Evolutionary conservation across 176 grass and related monocot genomes (phyloP).

Genomic region (Avena sativa): DNA sequence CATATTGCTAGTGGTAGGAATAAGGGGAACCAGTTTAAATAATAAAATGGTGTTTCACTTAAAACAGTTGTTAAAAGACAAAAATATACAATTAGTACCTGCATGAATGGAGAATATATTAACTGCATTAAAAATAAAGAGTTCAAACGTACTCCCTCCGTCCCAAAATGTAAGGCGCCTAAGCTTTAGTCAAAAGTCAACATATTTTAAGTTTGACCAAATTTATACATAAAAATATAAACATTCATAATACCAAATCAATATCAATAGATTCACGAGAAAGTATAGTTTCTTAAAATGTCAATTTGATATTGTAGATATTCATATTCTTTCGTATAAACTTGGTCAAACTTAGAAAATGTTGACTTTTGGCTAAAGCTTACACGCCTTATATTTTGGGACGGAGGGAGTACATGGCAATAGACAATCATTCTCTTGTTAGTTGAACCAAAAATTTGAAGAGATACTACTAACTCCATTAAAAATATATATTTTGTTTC

Average conservation of each 20-base stretch:
- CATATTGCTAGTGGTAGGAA: constrained; percentile 12
- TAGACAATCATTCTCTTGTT: constrained; percentile 19
- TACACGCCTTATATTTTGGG: too few relatives aligned
- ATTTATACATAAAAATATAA: too few relatives aligned
- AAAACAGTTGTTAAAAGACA: neutral
- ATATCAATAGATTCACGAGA: too few relatives aligned
- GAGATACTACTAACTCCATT: neutral
- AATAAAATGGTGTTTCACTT: constrained; percentile 31
- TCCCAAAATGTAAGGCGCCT: too few relatives aligned
- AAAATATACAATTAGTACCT: neutral
- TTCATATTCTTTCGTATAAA: too few relatives aligned
- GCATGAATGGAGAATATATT: neutral
- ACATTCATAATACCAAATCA: too few relatives aligned
- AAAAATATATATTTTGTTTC: neutral
- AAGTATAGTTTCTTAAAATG: too few relatives aligned
- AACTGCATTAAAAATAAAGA: constrained; percentile 17
- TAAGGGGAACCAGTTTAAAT: constrained; percentile 1
- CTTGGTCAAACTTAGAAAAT: too few relatives aligned
- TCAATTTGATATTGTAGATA: too few relatives aligned
- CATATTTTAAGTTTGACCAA: too few relatives aligned
- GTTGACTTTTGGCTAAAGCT: too few relatives aligned
- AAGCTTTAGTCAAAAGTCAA: too few relatives aligned
- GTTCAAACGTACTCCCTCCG: neutral
- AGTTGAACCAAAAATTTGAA: constrained; percentile 1
- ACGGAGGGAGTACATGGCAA: neutral